A percentile compares a stretch with the other conserved stretches of the same genome.
Evolutionary conservation across 176 grass and related monocot genomes (phyloP).

Genomic region (Metroxylon sagu): DNA sequence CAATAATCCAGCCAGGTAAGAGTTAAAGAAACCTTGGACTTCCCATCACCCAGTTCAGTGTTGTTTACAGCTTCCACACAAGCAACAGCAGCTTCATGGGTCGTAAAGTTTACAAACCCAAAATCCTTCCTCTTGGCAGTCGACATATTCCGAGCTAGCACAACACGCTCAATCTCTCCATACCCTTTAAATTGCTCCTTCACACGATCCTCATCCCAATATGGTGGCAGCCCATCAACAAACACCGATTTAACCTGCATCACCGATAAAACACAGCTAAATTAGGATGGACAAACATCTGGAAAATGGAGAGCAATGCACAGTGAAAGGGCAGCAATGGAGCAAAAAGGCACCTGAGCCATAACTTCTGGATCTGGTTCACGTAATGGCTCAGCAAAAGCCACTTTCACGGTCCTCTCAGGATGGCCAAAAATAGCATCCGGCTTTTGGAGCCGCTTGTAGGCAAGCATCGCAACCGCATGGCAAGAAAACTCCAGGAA

Average conservation of each 20-base stretch:
- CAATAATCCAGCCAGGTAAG: not conserved
- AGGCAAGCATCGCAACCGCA: conserved; percentile 39
- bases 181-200: conserved; percentile 53
- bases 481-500: conserved; percentile 49
- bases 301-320: too few species aligned
- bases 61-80: conserved; percentile 61
- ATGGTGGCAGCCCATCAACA: conserved; percentile 62
- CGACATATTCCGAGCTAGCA: conserved; percentile 72
- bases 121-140: conserved; percentile 75
- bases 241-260: conserved; percentile 63
- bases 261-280: not conserved
- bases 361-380: conserved; percentile 70
- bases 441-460: conserved; percentile 38
- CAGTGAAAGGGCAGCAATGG: too few species aligned
- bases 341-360: conserved; percentile 31
- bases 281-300: not conserved
- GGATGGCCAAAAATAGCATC: conserved; percentile 48
- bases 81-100: conserved; percentile 46
- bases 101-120: conserved; percentile 73
- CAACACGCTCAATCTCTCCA: conserved; percentile 60
- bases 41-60: conserved; percentile 43
- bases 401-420: conserved; percentile 46
- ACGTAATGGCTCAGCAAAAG: conserved; percentile 49
- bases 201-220: conserved; percentile 68
- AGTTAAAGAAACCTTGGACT: conserved; percentile 34